Conservation (phyloP, 768 basidiomycete species). For the Vararia minispora region DNA sequence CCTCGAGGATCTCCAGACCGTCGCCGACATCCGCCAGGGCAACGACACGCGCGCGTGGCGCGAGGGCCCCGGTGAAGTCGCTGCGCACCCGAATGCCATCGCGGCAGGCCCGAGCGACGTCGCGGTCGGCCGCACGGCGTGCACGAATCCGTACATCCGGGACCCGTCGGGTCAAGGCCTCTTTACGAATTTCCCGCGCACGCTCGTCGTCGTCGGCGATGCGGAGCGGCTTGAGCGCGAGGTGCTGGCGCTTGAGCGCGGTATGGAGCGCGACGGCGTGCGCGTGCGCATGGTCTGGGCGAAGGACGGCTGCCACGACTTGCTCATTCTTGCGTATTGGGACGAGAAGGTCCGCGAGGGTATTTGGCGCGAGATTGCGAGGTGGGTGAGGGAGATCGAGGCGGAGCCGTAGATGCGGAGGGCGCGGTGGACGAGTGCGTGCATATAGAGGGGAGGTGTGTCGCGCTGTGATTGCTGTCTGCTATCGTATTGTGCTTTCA, state of each 20-base stretch:
- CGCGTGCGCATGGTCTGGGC: conserved; percentile 15
- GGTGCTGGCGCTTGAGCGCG: conserved; percentile 20
- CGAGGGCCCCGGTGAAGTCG: conserved; percentile 11
- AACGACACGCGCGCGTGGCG: conserved; percentile 13
- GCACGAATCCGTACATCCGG: conserved; percentile 17
- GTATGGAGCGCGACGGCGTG: conserved; percentile 12
- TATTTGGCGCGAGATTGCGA: conserved; percentile 11
- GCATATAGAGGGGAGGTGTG: too few species aligned
- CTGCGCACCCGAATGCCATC: conserved; percentile 3
- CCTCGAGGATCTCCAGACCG: conserved; percentile 19
- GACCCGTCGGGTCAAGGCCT: conserved; percentile 26
- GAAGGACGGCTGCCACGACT: conserved; percentile 12
- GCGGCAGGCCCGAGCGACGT: conserved; percentile 16
- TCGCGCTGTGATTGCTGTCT: too few species aligned
- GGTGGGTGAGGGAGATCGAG: conserved; percentile 9
- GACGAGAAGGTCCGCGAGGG: conserved; percentile 13
- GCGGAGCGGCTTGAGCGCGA: conserved; percentile 41
- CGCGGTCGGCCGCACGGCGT: conserved; percentile 19
- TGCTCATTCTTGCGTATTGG: conserved; percentile 12
- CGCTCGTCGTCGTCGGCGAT: conserved; percentile 36
- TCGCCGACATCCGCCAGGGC: conserved; percentile 15
- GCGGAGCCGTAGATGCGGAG: too few species aligned
- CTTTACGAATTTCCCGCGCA: conserved; percentile 34
- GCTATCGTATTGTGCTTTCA: too few species aligned
- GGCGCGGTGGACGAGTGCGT: too few species aligned